Evolutionary conservation across 371 early-diverging fungal genomes (phyloP), one percentile per base, ranked within the genome.

Genomic region (Mortierella sp.): DNA sequence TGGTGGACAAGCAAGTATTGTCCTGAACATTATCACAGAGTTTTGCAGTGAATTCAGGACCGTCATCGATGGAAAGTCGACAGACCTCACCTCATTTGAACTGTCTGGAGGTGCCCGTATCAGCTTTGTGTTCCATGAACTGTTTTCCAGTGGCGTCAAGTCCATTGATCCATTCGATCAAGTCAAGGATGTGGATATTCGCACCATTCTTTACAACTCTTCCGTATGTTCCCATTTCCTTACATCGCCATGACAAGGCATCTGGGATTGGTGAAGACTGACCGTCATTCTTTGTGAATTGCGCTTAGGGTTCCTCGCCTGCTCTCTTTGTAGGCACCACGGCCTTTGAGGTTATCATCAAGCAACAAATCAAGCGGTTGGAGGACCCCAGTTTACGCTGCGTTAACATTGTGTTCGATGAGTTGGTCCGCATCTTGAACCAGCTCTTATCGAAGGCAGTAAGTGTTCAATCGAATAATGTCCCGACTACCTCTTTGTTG

Each of bases 41-140:
- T 98, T 99, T 72, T 93, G 93, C 70, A 94, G 83, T 54, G 98
- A 98, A 70, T 98, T 96, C 84, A 88, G 95, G 46, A 91, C 95
- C 16, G 86, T 96, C 41, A 90, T 98, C 50, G 96, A 97, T 60
- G 99, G 98, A 67, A 96, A 94, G 54, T 91, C 97, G 6, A 89
- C 92, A 49, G 98, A 98, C 52, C 83, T 97, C 27, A 89, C 96
- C 3, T 89, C 93, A 43, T 93, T 91, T 80, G 99, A 99, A 81
- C 85, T 99, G 5, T 90, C 94, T 28, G 99, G 99, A 61, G 99
- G 99, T 70, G 99, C 99, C 4, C 93, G 99, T 74, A 95, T 99
- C 57, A 90, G 93, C 67, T 99, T 95, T 88, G 98, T 99, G 47
- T 97, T 99, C 82, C 98, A 99, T 80, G 96, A 96, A 71, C 90